A percentile compares a stretch with the other conserved stretches of the same genome.
Conservation (phyloP, 805 yeast genomes). For the Saccharomycopsis synnaedendra region DNA sequence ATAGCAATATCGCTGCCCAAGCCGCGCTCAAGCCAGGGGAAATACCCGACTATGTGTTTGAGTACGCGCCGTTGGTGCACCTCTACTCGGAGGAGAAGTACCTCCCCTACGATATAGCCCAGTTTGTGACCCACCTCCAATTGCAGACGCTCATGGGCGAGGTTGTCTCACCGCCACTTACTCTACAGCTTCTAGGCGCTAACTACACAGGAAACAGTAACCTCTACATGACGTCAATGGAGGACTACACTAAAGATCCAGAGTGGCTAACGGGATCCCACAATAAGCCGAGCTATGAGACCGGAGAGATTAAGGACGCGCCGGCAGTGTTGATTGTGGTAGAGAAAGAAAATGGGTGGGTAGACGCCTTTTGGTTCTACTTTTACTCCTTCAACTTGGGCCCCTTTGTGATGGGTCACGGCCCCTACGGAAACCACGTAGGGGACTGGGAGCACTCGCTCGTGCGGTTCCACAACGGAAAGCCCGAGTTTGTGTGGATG, state of each 20-base stretch:
- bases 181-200: conserved; percentile 19
- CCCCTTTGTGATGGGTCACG: conserved; percentile 94
- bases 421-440: conserved; percentile 94
- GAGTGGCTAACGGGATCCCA: conserved; percentile 73
- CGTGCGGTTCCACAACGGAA: conserved; percentile 71
- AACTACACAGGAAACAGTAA: conserved; percentile 25
- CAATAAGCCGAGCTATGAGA: conserved; percentile 57
- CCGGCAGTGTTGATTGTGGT: conserved; percentile 77
- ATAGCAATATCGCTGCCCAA: conserved; percentile 17
- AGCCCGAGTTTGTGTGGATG: conserved; percentile 86
- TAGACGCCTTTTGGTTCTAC: conserved; percentile 94
- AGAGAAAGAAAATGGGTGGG: conserved; percentile 90
- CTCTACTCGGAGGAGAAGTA: conserved; percentile 83
- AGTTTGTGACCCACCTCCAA: conserved; percentile 57
- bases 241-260: conserved; percentile 64
- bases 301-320: conserved; percentile 63
- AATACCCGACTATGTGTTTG: conserved; percentile 52
- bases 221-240: conserved; percentile 51
- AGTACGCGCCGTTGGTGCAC: conserved; percentile 69
- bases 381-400: conserved; percentile 92
- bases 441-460: conserved; percentile 98
- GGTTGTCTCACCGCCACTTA: conserved; percentile 18
- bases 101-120: conserved; percentile 68
- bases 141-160: conserved; percentile 27
- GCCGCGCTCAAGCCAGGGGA: conserved; percentile 37